Percentiles rank a stretch among this genome's conserved stretches.
These are phyloP conservation scores for Trichoderma koningiopsis DNA, from an alignment of 2,329 filamentous ascomycete species.

Conservation along the genomic window DNA sequence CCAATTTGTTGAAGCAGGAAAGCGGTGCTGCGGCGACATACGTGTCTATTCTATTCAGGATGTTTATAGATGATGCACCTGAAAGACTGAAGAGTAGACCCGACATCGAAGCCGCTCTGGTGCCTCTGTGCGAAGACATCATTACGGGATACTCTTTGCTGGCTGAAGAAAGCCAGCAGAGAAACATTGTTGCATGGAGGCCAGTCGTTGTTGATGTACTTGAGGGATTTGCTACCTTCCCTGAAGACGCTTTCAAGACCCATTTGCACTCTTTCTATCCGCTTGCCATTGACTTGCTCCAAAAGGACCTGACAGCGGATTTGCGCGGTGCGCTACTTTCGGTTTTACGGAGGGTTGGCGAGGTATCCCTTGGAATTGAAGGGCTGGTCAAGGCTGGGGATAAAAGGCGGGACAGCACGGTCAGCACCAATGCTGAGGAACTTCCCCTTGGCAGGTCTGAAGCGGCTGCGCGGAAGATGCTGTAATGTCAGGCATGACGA, in stretches of 20 bases:
- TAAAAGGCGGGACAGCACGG: constrained; percentile 45
- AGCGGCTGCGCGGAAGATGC: constrained; percentile 41
- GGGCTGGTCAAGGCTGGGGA: constrained; percentile 45
- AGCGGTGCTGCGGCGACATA: constrained; percentile 91
- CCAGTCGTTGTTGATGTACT: constrained; percentile 96
- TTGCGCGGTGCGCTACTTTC: constrained; percentile 76
- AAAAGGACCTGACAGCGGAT: constrained; percentile 78
- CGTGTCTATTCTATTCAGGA: constrained; percentile 90
- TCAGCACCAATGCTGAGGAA: constrained; percentile 40
- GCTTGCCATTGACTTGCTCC: constrained; percentile 77
- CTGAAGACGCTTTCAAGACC: constrained; percentile 73
- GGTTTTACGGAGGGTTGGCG: constrained; percentile 79
- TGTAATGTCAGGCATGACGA: constrained; percentile 32
- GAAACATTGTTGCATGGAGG: constrained; percentile 95
- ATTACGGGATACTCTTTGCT: constrained; percentile 81
- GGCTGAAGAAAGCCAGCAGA: constrained; percentile 94
- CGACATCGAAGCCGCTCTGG: constrained; percentile 87
- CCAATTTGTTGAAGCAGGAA: constrained; percentile 97
- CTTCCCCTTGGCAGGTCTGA: constrained; percentile 31
- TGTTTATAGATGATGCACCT: constrained; percentile 89
- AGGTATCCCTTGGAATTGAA: constrained; percentile 65
- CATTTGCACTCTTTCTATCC: constrained; percentile 86
- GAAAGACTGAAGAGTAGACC: constrained; percentile 77
- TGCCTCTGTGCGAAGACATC: constrained; percentile 94
- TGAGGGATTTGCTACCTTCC: constrained; percentile 87